Conservation (phyloP, 2,329 filamentous ascomycete genomes). For the Aspergillus piperis region DNA sequence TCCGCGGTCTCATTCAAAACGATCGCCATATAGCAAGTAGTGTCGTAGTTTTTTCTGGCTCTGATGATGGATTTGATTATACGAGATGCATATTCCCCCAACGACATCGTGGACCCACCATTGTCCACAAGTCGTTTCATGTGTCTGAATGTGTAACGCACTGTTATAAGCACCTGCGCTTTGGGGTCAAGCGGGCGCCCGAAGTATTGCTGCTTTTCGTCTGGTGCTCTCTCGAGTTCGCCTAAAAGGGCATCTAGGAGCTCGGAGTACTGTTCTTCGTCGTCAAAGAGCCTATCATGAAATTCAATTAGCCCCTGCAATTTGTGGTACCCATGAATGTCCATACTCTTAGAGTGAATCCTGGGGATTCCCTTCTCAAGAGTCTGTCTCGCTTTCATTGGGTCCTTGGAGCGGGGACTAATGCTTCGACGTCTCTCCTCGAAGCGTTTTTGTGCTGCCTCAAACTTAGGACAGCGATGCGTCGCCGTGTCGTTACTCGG, state of each 20-base stretch:
- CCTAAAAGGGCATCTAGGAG: constrained; percentile 41
- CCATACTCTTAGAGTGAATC: constrained; percentile 39
- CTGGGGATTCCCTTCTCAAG: constrained; percentile 40
- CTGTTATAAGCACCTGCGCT: constrained; percentile 45
- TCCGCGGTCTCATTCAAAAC: constrained; percentile 43
- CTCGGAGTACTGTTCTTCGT: constrained; percentile 40
- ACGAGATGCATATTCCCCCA: constrained; percentile 11
- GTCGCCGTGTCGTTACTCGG: not conserved
- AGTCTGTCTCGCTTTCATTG: constrained; percentile 39
- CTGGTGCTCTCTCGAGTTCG: constrained; percentile 37
- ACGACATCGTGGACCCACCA: constrained; percentile 38
- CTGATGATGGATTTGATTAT: constrained; percentile 32
- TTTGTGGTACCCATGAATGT: constrained; percentile 46
- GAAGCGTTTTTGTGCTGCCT: constrained; percentile 23
- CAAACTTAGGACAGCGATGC: constrained; percentile 31
- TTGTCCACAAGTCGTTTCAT: constrained; percentile 36
- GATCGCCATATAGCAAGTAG: constrained; percentile 43
- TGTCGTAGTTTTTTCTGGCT: constrained; percentile 40
- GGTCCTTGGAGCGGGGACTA: constrained; percentile 43
- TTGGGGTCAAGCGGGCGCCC: constrained; percentile 39
- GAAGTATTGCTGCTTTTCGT: constrained; percentile 30
- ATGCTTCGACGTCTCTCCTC: constrained; percentile 37
- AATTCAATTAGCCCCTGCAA: constrained; percentile 44
- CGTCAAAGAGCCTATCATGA: constrained; percentile 38
- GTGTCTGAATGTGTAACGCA: constrained; percentile 42